These are phyloP conservation scores for Epithemia pelagica DNA, from an alignment of 108 stramenopile species.

Conservation along the genomic window DNA sequence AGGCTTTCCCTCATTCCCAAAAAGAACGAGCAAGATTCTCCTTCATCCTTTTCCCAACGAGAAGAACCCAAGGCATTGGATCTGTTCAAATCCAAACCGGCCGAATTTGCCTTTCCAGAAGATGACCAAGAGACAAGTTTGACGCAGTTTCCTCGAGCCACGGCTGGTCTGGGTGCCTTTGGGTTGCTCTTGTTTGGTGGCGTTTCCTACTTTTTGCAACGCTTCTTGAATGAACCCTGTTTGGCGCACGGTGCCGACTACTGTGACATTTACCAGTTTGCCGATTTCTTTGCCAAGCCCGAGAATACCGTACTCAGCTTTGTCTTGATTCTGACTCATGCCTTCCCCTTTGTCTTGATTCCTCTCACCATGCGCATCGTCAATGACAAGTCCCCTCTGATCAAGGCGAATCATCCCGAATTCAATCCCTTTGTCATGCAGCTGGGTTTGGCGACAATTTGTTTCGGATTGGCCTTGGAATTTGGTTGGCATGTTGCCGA, in stretches of 20 bases:
- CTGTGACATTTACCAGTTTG: background rate
- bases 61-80: too few relatives aligned
- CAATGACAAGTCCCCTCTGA: background rate
- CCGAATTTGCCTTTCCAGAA: too few relatives aligned
- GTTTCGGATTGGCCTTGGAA: slow-evolving; percentile 7
- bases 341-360: slow-evolving; percentile 4
- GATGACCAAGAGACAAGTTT: too few relatives aligned
- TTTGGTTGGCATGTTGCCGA: slow-evolving; percentile 9
- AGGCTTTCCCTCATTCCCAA: too few relatives aligned
- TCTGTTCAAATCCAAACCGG: too few relatives aligned
- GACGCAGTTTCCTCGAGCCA: too few relatives aligned
- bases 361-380: slow-evolving; percentile 1
- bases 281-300: background rate
- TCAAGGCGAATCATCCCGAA: background rate
- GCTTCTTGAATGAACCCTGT: slow-evolving; percentile 1
- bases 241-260: background rate
- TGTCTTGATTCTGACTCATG: slow-evolving; percentile 5
- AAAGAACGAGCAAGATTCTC: too few relatives aligned
- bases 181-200: too few relatives aligned
- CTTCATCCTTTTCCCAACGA: too few relatives aligned
- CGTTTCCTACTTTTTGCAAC: background rate
- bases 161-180: too few relatives aligned
- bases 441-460: slow-evolving; percentile 5
- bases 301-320: background rate
- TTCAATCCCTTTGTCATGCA: slow-evolving; percentile 8